Base-by-base conservation (phyloP, 1,284 basidiomycete genomes). In the Moesziomyces parantarcticus region DNA sequence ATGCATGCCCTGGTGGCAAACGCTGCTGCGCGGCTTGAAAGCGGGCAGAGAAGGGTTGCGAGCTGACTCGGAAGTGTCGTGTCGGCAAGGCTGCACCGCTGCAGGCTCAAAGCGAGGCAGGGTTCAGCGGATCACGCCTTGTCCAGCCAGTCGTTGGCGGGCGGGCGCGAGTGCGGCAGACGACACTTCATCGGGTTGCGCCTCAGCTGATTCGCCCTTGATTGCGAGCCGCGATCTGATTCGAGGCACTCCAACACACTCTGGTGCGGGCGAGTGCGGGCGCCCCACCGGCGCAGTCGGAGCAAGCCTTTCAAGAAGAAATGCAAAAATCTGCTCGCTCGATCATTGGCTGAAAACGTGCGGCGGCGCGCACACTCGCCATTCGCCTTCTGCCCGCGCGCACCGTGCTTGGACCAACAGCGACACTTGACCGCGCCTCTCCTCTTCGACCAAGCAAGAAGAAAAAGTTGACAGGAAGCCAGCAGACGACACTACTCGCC, bases 261-360 rank as follows among this genome's bases (percentile, higher is more conserved):
- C n/a, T 40, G 36, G 41, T 42, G 25, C 26, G 18, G n/a, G 21
- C 52, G 50, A 51, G 58, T 16, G 23, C 40, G 44, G 23, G 47
- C 55, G 47, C 41, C 43, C 42, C 26, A 36, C 44, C 48, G 44
- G 26, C 40, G 36, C 36, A 39, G 36, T 13, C 36, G 16, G 36
- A 39, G 36, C 36, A 39, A 39, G 11, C 11, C 36, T 39, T 39
- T 39, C 36, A 39, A 39, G 36, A 42, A 50, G 46, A 53, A 36
- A 44, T 43, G 26, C 46, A 59, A 67, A 67, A 67, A 54, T 67
- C 54, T 58, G 64, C 54, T 50, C 55, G 16, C 42, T 50, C 44
- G 39, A 64, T 39, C 36, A 39, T 64, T 57, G 54, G 64, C 29
- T 41, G 58, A 61, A 61, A 58, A 58, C 48, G 55, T 52, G 58